Evolutionary conservation across 108 stramenopile species (phyloP), one percentile per base, ranked within the genome.

Genomic region (Skeletonema marinoi): DNA sequence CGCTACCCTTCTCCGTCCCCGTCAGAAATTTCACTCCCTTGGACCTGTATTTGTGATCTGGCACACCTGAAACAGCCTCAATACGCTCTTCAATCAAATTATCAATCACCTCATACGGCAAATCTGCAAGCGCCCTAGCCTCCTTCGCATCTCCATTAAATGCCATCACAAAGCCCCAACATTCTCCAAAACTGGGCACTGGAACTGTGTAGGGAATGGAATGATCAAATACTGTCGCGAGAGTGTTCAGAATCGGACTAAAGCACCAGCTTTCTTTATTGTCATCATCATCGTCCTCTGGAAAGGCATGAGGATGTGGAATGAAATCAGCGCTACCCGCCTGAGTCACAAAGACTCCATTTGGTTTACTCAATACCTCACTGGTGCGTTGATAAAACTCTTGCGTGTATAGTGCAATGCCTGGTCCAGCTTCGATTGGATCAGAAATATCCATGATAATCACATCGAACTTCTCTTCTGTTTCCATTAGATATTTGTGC

Each of bases 101-200:
- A 59, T 90, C 90, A 30, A 90, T 66, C 6, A 38, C 39, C 13
- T 70, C 77, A 10, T 25, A 31, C 6, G 61, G 17, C 32, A 85
- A 8, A 11, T 63, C 60, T 30, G 31, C 50, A 64, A 70, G 67
- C 16, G 65, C 75, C 25, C 68, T 33, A 8, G 63, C 60, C 16
- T 39, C 73, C 17, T 50, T 68, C 0, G 33, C 44, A 17, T 69
- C 61, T 6, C 74, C 86, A 42, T 87, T 71, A 75, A 87, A 92
- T 1, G 95, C 97, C 80, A 97, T 82, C 70, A 92, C 92, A 71
- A 94, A 97, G 2, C 90, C 96, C 97, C 97, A 98, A 81, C 91
- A 88, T 60, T 82, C 73, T 16, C 92, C 97, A 75, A 97, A 98
- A 66, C 90, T 90, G 16, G 97, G 92, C 21, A 98, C 82, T 66